Percentiles rank a stretch among this genome's conserved stretches.
These are phyloP conservation scores for Phoma sp. DNA, from an alignment of 2,329 filamentous ascomycete genomes.

Conservation along the genomic window DNA sequence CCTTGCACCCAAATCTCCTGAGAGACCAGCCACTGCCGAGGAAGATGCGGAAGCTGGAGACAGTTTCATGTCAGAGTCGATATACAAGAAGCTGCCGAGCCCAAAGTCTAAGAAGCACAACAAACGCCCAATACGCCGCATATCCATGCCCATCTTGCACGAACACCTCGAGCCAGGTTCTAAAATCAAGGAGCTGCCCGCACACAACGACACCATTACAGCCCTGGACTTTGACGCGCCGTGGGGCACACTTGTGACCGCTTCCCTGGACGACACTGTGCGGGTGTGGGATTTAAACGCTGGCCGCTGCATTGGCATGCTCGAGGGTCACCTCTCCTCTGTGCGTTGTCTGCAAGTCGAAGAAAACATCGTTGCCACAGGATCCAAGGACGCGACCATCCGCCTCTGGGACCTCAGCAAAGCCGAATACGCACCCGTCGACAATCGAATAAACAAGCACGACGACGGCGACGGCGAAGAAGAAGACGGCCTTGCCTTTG, in stretches of 20 bases:
- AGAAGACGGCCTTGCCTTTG: slow-evolving; percentile 71
- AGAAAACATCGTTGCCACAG: slow-evolving; percentile 93
- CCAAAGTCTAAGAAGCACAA: slow-evolving; percentile 61
- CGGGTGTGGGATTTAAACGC: slow-evolving; percentile 96
- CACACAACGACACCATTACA: slow-evolving; percentile 86
- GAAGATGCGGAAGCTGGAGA: slow-evolving; percentile 57
- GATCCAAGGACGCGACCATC: slow-evolving; percentile 93
- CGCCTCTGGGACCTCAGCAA: slow-evolving; percentile 93
- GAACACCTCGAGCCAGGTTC: slow-evolving; percentile 93
- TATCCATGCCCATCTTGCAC: slow-evolving; percentile 93
- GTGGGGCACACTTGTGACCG: slow-evolving; percentile 92
- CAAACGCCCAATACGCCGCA: slow-evolving; percentile 66
- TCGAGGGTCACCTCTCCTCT: slow-evolving; percentile 94
- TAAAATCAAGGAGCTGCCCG: slow-evolving; percentile 84
- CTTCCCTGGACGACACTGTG: slow-evolving; percentile 90
- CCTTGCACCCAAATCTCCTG: slow-evolving; percentile 50
- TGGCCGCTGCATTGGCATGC: slow-evolving; percentile 85
- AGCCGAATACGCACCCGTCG: slow-evolving; percentile 79
- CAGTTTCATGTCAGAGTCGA: slow-evolving; percentile 95
- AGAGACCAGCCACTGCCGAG: slow-evolving; percentile 55
- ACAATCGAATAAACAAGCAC: slow-evolving; percentile 57
- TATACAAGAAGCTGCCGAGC: slow-evolving; percentile 87
- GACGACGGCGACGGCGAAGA: slow-evolving; percentile 49
- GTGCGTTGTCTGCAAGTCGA: slow-evolving; percentile 92
- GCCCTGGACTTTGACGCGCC: slow-evolving; percentile 96